Evolutionary conservation across 345 rosid genomes (phyloP).

Genomic region (Citropsis articulata): DNA sequence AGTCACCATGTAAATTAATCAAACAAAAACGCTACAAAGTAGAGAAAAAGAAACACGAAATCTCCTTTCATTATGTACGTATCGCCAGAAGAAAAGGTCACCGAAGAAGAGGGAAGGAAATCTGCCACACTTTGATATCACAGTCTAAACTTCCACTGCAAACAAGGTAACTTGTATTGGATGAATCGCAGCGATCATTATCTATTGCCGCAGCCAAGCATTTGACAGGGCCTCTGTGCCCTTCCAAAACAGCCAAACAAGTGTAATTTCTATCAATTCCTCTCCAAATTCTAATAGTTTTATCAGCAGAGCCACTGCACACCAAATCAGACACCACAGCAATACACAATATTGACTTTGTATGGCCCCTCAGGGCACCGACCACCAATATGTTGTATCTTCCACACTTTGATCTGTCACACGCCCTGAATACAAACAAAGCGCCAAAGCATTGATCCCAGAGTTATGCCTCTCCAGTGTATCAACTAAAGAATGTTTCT

Average conservation of each 20-base stretch:
- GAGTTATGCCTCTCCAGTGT: conserved; percentile 66
- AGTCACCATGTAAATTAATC: not conserved
- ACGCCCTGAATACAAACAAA: conserved; percentile 68
- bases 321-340: conserved; percentile 54
- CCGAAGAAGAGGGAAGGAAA: conserved; percentile 38
- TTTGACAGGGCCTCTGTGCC: conserved; percentile 86
- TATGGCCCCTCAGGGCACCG: conserved; percentile 72
- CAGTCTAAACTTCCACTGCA: conserved; percentile 89
- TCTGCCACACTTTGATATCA: conserved; percentile 81
- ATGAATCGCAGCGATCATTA: conserved; percentile 24
- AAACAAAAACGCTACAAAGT: not conserved
- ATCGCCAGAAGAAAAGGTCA: not conserved
- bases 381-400: conserved; percentile 35
- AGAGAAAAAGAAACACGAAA: not conserved
- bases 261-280: conserved; percentile 37
- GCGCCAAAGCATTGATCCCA: conserved; percentile 75
- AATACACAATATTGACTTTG: conserved; percentile 67
- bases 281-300: conserved; percentile 72
- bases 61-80: not conserved
- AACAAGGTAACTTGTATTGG: conserved; percentile 39
- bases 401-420: conserved; percentile 78
- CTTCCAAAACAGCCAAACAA: conserved; percentile 67
- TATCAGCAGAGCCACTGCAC: conserved; percentile 88
- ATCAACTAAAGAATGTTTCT: conserved; percentile 49
- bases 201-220: conserved; percentile 68